A percentile compares a stretch with the other conserved stretches of the same genome.
phyloP scores from a whole-genome alignment of 2,329 filamentous ascomycete genomes.

The Lithohypha guttulata region DNA sequence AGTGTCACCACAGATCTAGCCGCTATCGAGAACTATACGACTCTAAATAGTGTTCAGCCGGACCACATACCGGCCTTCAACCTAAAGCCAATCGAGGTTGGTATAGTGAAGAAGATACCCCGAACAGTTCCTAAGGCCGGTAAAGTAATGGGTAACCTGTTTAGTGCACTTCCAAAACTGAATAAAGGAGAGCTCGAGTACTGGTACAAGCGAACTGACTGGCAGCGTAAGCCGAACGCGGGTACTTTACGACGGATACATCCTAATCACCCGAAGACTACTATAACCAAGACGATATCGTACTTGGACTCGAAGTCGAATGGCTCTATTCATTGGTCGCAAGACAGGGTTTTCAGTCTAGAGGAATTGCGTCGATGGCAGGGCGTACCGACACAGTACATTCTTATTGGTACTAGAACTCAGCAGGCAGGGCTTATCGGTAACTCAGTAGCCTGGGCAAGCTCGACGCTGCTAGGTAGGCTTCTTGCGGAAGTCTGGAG shows the following conservation, averaged over 20 bases:
- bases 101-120: conserved; percentile 49
- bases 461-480: conserved; percentile 57
- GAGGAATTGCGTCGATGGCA: conserved; percentile 60
- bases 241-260: conserved; percentile 19
- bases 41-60: conserved; percentile 53
- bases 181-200: conserved; percentile 24
- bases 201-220: conserved; percentile 21
- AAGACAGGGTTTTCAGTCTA: conserved; percentile 51
- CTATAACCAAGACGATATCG: conserved; percentile 47
- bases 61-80: conserved; percentile 50
- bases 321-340: conserved; percentile 47
- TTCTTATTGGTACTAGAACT: conserved; percentile 48
- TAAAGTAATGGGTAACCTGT: conserved; percentile 9
- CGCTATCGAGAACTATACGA: conserved; percentile 48
- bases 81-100: conserved; percentile 28
- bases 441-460: conserved; percentile 62
- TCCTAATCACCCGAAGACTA: conserved; percentile 47
- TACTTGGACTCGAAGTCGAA: conserved; percentile 46
- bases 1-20: conserved; percentile 53
- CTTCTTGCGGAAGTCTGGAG: conserved; percentile 65
- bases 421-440: conserved; percentile 59
- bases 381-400: conserved; percentile 58
- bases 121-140: conserved; percentile 31
- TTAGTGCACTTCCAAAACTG: conserved; percentile 11
- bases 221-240: conserved; percentile 19